Evolutionary conservation across 768 basidiomycete species (phyloP), one percentile per base, ranked within the genome.

Genomic region (Albatrellus ellisii): DNA sequence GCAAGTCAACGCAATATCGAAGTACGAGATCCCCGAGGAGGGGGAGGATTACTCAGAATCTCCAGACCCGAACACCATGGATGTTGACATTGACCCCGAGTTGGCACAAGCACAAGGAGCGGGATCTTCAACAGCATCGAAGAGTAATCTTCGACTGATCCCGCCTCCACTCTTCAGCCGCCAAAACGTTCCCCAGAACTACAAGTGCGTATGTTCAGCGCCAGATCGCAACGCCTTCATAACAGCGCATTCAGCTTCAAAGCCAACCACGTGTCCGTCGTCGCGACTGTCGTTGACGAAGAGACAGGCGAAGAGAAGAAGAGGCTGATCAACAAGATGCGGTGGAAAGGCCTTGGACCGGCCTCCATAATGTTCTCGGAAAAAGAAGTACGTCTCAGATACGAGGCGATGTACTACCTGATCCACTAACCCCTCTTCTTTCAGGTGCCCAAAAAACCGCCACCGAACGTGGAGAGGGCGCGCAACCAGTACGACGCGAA

Each of bases 91-190:
- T 39, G 79, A 79, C 53, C 77, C 75, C 1, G 55, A 56, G 20
- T 65, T 67, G 7, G 43, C 46, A 4, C 39, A 45, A 15, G 38
- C 28, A n/a, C 40, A 44, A 26, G n/a, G n/a, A n/a, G n/a, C n/a
- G n/a, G n/a, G n/a, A n/a, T n/a, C n/a, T n/a, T 43, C 52, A 11
- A 39, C 52, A 36, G 43, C 50, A 24, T 47, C 62, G 51, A 62
- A 60, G 43, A 81, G 74, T 54, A 77, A 75, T 52, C 63, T 91
- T 7, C 72, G 84, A 22, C 65, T 89, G 9, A 77, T 91, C 49
- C 90, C 94, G 22, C 85, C 91, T 0, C 92, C 94, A 6, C 60
- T 91, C 36, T 97, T 97, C 62, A 84, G 81, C 51, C 72, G 89
- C 26, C 82, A 88, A 49, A 69, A 64, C 0, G 72, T 91, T 29